phyloP scores from a whole-genome alignment of 129 eudicot genomes.

The Centaurea solstitialis region DNA sequence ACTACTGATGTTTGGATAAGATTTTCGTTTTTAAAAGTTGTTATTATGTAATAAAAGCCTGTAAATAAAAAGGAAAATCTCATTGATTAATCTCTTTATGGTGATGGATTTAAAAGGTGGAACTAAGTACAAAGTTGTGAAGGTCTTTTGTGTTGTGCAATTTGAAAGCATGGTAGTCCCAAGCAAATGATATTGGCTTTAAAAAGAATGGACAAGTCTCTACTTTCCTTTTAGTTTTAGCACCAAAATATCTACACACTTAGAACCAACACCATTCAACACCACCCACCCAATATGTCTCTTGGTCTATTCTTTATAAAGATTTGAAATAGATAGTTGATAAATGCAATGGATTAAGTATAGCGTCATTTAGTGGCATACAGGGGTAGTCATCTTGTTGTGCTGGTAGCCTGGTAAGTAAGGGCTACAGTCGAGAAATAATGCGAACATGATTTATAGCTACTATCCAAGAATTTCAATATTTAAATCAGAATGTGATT shows the following conservation, averaged over 20 bases:
- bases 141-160: conserved; percentile 8
- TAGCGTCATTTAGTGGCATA: too few species aligned
- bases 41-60: background rate
- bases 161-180: conserved; percentile 20
- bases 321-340: background rate
- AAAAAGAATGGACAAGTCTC: conserved; percentile 22
- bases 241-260: conserved; percentile 1
- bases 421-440: too few species aligned
- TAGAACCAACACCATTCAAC: conserved; percentile 10
- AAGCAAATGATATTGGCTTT: conserved; percentile 28
- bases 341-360: background rate
- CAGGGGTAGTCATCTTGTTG: too few species aligned
- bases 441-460: too few species aligned
- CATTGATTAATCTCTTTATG: background rate
- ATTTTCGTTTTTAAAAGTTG: background rate
- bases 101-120: background rate
- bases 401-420: too few species aligned
- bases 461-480: too few species aligned
- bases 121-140: conserved; percentile 8
- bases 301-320: background rate
- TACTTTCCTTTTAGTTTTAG: background rate
- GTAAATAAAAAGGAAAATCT: background rate
- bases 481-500: too few species aligned
- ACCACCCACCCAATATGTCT: conserved; percentile 12
- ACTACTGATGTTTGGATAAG: too few species aligned